Conservation (phyloP, 2,329 filamentous ascomycete species). For the Lachnellula occidentalis region DNA sequence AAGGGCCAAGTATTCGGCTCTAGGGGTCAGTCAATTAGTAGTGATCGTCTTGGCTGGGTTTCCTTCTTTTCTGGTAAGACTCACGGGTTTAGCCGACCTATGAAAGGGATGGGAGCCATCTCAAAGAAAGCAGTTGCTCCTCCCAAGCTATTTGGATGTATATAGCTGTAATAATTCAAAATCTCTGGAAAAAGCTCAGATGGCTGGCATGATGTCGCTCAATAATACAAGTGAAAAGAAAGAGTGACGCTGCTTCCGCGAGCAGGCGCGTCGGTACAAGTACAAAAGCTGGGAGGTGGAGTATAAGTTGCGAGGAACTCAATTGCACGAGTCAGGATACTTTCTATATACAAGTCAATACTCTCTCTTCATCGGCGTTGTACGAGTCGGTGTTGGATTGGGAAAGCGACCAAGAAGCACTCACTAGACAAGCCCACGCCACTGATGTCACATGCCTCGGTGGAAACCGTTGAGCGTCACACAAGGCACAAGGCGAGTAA, state of each 20-base stretch:
- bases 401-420: not conserved
- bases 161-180: not conserved
- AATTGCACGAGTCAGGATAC: not conserved
- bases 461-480: no score
- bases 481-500: no score
- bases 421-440: not conserved
- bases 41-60: not conserved
- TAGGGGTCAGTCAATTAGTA: slow-evolving; percentile 32
- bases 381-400: not conserved
- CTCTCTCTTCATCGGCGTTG: not conserved
- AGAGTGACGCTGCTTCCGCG: not conserved
- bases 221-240: not conserved
- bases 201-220: not conserved
- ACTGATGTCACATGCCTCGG: slow-evolving; percentile 10
- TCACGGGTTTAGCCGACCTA: slow-evolving; percentile 38
- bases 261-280: not conserved
- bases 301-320: not conserved
- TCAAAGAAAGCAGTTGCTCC: slow-evolving; percentile 1
- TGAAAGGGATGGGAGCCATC: slow-evolving; percentile 37
- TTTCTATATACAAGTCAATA: not conserved
- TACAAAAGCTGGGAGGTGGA: not conserved
- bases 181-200: not conserved
- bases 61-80: slow-evolving; percentile 7
- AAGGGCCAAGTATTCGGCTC: slow-evolving; percentile 82
- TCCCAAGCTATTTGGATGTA: not conserved